Conservation (phyloP, 306 rosid genomes). For the Begonia fuchsioides region DNA sequence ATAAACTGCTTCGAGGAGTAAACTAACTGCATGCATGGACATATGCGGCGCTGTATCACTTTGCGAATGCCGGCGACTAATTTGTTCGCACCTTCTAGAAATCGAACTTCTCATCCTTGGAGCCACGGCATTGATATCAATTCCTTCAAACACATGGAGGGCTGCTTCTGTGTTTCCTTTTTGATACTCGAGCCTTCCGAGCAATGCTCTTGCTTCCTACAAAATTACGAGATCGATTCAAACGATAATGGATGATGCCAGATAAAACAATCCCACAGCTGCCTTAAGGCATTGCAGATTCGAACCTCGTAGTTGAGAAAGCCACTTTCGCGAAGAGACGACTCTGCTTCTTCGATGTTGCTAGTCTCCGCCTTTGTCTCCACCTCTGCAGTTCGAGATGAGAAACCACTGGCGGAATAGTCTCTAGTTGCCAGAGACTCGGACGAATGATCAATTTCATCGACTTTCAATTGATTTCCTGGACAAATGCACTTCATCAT, state of each 20-base stretch:
- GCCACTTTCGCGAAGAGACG: constrained; percentile 88
- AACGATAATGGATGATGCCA: too few relatives aligned
- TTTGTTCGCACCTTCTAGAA: constrained; percentile 42
- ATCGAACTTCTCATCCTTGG: constrained; percentile 56
- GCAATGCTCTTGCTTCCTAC: constrained; percentile 91
- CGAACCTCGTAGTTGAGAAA: constrained; percentile 84
- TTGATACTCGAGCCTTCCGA: constrained; percentile 91
- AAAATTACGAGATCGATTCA: background rate
- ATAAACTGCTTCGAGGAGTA: constrained; percentile 79
- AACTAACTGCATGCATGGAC: constrained; percentile 82
- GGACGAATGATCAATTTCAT: constrained; percentile 52
- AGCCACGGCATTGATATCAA: constrained; percentile 58
- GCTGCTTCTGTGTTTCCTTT: constrained; percentile 80
- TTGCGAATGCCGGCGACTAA: constrained; percentile 32
- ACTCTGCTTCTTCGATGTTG: constrained; percentile 92
- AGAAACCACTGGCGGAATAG: constrained; percentile 80
- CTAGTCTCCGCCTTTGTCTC: constrained; percentile 55
- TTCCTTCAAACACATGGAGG: constrained; percentile 92
- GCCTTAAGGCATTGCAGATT: background rate
- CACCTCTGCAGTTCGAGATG: constrained; percentile 57
- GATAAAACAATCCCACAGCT: background rate
- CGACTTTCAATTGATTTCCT: constrained; percentile 40
- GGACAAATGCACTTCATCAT: constrained; percentile 74
- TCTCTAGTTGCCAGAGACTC: constrained; percentile 87
- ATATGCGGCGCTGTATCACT: constrained; percentile 46